Evolutionary conservation across 225 moss, liverwort and hornwort species (phyloP), one percentile per base, ranked within the genome.

Genomic region (Sphagnum tenellum): DNA sequence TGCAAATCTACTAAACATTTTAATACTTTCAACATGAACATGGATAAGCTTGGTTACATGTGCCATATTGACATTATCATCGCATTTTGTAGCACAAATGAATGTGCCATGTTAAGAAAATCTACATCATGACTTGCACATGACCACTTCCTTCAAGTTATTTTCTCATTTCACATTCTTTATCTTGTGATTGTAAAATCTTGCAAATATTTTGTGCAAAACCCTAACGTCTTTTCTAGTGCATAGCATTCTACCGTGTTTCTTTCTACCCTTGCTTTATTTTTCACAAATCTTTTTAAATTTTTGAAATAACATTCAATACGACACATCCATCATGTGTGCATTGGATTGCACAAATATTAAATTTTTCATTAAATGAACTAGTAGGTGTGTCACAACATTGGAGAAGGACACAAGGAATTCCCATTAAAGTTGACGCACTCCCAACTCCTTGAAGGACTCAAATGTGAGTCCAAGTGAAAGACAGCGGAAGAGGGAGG

Each of bases 321-420:
- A 0, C 9, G 46, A 5, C 65, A 65, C 59, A 71, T 71, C 65
- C 65, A 71, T 1, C 48, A 3, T 2, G 46, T 71, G 5, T 71
- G 64, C 0, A 65, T 2, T 0, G 4, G 58, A 4, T 65, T 47
- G 12, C 60, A 65, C 3, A 62, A 10, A 0, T 61, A 60, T 29
- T 47, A 4, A 46, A 53, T 55, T 11, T 11, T 60, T 46, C 0
- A 62, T 56, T 9, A 70, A 63, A 9, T 70, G 63, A 60, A 29
- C 29, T 29, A 29, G 29, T 29, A 29, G 29, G 29, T 29, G 29
- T 0, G 29, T 29, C 29, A 29, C 50, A 2, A 54, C 49, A 1
- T 56, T 56, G 50, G 63, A 70, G 8, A 70, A 2, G 0, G 48
- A 48, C 2, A 63, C 56, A 3, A 56, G 57, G 0, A 70, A 3